A percentile compares a stretch with the other conserved stretches of the same genome.
phyloP scores from a whole-genome alignment of 805 yeast genomes.

The Vanderwaltozyma verrucispora region DNA sequence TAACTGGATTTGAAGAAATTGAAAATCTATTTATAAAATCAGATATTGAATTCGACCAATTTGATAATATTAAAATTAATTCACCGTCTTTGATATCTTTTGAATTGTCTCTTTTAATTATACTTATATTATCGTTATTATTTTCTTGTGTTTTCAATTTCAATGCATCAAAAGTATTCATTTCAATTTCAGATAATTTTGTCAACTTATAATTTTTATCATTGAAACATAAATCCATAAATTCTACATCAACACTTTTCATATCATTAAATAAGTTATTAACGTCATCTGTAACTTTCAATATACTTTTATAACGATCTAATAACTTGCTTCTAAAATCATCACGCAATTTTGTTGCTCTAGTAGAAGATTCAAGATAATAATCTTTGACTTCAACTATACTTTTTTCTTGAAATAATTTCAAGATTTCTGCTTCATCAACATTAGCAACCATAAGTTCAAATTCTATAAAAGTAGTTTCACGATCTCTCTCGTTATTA shows the following conservation, averaged over 20 bases:
- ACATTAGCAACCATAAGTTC: neutral
- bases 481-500: too few species aligned
- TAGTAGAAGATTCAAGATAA: constrained; percentile 10
- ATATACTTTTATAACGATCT: constrained; percentile 16
- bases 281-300: constrained; percentile 19
- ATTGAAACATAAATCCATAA: constrained; percentile 25
- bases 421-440: neutral
- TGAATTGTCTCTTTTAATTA: too few species aligned
- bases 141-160: too few species aligned
- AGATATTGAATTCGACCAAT: constrained; percentile 19
- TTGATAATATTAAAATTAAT: constrained; percentile 11
- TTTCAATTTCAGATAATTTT: constrained; percentile 11
- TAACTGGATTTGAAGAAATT: constrained; percentile 7
- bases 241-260: constrained; percentile 13
- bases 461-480: too few species aligned
- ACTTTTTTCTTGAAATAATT: constrained; percentile 2
- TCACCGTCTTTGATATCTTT: too few species aligned
- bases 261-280: constrained; percentile 8
- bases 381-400: constrained; percentile 7
- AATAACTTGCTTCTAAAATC: constrained; percentile 14
- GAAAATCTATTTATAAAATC: constrained; percentile 13
- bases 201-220: constrained; percentile 17
- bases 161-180: too few species aligned
- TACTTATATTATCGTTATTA: too few species aligned
- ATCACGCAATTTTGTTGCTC: constrained; percentile 9